These are phyloP conservation scores for Boletus subparvulus DNA, from an alignment of 768 basidiomycete genomes.

Conservation along the genomic window DNA sequence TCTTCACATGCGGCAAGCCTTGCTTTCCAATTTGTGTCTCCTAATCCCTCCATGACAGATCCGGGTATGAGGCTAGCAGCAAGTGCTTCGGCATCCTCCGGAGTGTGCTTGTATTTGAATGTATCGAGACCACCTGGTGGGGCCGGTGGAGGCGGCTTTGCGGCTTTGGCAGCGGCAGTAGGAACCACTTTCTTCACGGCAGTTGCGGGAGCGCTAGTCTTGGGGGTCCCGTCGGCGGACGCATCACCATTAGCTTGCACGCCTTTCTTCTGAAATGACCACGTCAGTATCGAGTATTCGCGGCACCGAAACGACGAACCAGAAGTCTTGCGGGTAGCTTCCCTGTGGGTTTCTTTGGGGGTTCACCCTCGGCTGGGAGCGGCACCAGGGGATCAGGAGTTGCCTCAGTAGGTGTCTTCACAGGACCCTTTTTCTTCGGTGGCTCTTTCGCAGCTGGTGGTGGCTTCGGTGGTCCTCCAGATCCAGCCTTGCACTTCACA, in stretches of 20 bases:
- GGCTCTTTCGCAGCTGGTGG: constrained; percentile 33
- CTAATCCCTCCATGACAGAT: constrained; percentile 67
- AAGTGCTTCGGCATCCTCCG: constrained; percentile 88
- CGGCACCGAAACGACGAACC: constrained; percentile 27
- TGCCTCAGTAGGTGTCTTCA: constrained; percentile 29
- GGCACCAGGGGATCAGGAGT: constrained; percentile 19
- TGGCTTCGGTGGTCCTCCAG: constrained; percentile 47
- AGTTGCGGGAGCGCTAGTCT: constrained; percentile 26
- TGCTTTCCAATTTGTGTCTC: constrained; percentile 92
- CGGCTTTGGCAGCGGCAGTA: constrained; percentile 38
- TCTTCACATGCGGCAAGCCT: constrained; percentile 86
- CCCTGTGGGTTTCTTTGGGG: constrained; percentile 43
- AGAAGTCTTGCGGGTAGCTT: constrained; percentile 53
- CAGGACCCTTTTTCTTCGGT: constrained; percentile 36
- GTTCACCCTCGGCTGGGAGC: constrained; percentile 26
- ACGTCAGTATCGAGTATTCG: constrained; percentile 1
- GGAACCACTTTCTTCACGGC: constrained; percentile 46
- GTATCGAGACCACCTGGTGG: constrained; percentile 65
- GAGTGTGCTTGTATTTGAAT: constrained; percentile 87
- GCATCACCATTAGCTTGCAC: constrained; percentile 35
- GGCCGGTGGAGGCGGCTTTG: constrained; percentile 49
- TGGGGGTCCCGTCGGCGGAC: constrained; percentile 13
- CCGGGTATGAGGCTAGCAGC: constrained; percentile 72
- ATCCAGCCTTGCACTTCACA: constrained; percentile 82
- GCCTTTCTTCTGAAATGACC: constrained; percentile 52